These are phyloP conservation scores for Lablab purpureus DNA, from an alignment of 306 rosid species.

Conservation along the genomic window DNA sequence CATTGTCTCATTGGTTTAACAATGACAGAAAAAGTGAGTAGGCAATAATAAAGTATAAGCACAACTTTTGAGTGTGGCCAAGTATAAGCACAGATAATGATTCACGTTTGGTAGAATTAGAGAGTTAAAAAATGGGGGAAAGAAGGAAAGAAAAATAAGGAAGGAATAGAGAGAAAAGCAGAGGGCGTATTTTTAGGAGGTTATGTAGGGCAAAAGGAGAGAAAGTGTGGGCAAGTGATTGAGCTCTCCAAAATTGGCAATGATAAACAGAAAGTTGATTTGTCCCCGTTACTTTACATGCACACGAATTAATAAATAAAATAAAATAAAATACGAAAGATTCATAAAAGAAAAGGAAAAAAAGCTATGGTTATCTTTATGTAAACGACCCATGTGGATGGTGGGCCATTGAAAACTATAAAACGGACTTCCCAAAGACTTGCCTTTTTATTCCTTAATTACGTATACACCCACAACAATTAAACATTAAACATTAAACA, in stretches of 20 bases:
- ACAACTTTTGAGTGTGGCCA: neutral
- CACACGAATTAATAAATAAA: slow-evolving; percentile 40
- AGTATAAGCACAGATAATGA: neutral
- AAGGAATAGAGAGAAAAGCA: neutral
- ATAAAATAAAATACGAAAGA: slow-evolving; percentile 4
- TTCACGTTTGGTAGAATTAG: slow-evolving; percentile 23
- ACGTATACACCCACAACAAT: slow-evolving; percentile 74
- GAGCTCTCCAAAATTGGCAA: slow-evolving; percentile 39
- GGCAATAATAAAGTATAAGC: slow-evolving; percentile 5
- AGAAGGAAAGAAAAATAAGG: slow-evolving; percentile 2
- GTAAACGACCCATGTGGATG: slow-evolving; percentile 83
- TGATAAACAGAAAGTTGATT: slow-evolving; percentile 54
- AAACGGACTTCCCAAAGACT: slow-evolving; percentile 79
- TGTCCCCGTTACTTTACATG: slow-evolving; percentile 48
- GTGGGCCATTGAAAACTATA: slow-evolving; percentile 73
- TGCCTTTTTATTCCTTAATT: slow-evolving; percentile 71
- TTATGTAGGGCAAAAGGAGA: neutral
- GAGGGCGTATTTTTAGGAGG: slow-evolving; percentile 3
- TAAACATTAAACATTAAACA: slow-evolving; percentile 62
- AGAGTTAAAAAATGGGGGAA: slow-evolving; percentile 12
- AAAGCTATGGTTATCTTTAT: slow-evolving; percentile 54
- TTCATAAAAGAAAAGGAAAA: neutral
- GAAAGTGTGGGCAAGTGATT: slow-evolving; percentile 4
- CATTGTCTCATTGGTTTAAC: slow-evolving; percentile 39
- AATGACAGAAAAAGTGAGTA: slow-evolving; percentile 39